Evolutionary conservation across 2,329 filamentous ascomycete genomes (phyloP).

Genomic region (Fusarium tanahbumbuense): DNA sequence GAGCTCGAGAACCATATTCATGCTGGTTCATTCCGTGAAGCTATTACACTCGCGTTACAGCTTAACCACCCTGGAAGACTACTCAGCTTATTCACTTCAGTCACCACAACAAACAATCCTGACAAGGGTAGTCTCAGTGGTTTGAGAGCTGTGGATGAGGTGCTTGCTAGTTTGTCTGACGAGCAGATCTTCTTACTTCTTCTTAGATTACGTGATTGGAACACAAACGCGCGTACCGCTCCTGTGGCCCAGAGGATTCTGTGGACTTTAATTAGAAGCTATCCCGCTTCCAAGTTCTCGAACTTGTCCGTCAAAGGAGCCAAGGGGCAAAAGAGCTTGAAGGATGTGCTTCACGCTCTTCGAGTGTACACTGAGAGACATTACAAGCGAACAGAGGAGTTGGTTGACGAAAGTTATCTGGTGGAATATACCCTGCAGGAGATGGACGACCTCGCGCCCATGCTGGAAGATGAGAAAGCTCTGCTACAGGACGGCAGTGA

Average conservation of each 20-base stretch:
- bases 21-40: conserved; percentile 88
- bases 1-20: conserved; percentile 93
- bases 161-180: conserved; percentile 80
- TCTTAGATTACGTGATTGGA: conserved; percentile 91
- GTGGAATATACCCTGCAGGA: conserved; percentile 92
- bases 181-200: conserved; percentile 89
- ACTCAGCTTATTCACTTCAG: conserved; percentile 83
- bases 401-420: conserved; percentile 93
- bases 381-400: conserved; percentile 87
- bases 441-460: conserved; percentile 80
- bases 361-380: conserved; percentile 93
- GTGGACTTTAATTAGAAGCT: conserved; percentile 81
- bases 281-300: conserved; percentile 82
- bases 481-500: conserved; percentile 51
- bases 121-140: conserved; percentile 74
- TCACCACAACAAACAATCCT: conserved; percentile 71
- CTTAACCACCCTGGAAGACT: conserved; percentile 94
- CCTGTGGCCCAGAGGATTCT: conserved; percentile 87
- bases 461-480: conserved; percentile 51
- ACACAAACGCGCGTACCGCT: conserved; percentile 91
- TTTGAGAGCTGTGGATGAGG: conserved; percentile 79
- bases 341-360: conserved; percentile 88
- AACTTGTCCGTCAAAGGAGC: conserved; percentile 71
- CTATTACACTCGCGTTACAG: conserved; percentile 89
- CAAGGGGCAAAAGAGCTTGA: conserved; percentile 73